Base-by-base conservation (phyloP, 1,139 yeast genomes). In the Suhomyces maxii region DNA sequence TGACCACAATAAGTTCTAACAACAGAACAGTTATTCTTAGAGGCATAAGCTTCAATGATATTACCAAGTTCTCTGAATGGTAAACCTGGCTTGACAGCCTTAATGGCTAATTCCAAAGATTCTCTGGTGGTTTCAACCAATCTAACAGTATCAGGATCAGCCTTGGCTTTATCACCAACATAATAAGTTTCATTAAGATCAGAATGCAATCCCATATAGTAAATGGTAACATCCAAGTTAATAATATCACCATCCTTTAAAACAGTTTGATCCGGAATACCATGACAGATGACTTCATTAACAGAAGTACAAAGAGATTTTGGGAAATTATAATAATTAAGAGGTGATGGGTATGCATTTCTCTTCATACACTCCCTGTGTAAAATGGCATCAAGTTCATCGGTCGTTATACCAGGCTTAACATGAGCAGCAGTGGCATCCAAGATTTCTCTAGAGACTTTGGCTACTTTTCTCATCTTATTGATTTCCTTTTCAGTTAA, bases 151-250 rank as follows among this genome's bases (percentile, higher is more conserved):
- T 89, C 96, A 37, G 88, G 84, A 63, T 88, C 73, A 11, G 75
- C 61, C 58, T 80, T 83, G 37, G 96, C 90, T 66, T 87, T 86
- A 45, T 89, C 97, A 10, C 99, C 99, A 26, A 95, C 96, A 62
- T 93, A 95, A 67, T 91, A 93, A 0, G 99, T 95, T 68, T 93
- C 99, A 66, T 95, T 95, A 64, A 95, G 74, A 67, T 95, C 99
- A 4, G 97, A 86, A 68, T 95, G 98, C 70, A 84, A 82, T 1
- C 99, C 99, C 57, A 86, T 82, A 66, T 86, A 82, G 71, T 79
- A 93, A 46, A 95, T 68, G 4, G 97, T 79, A 41, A 95, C 89
- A 64, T 95, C 99, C 54, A 95, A 72, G 64, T 95, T 95, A 54
- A 95, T 77, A 55, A 95, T 93, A 64, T 95, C 99, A 44, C 99